phyloP scores from a whole-genome alignment of 2,329 filamentous ascomycete genomes.

The Monilinia polystroma region DNA sequence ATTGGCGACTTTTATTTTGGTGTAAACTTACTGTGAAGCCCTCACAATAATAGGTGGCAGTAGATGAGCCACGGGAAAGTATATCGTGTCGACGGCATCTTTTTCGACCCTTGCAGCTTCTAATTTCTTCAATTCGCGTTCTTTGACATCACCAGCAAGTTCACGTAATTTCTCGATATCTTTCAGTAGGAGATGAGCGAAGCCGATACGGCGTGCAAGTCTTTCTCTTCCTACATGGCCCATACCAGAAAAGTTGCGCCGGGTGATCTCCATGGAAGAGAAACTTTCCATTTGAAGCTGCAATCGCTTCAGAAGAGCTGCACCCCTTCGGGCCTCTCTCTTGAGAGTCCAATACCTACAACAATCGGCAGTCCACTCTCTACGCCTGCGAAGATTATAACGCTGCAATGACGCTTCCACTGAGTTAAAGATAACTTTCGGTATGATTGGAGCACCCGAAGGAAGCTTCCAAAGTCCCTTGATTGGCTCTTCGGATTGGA shows the following conservation, averaged over 20 bases:
- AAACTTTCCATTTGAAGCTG: slow-evolving; percentile 96
- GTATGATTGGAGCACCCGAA: slow-evolving; percentile 92
- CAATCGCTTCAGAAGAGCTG: slow-evolving; percentile 85
- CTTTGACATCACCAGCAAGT: slow-evolving; percentile 68
- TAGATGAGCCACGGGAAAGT: slow-evolving; percentile 81
- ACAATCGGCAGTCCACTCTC: slow-evolving; percentile 87
- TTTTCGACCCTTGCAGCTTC: slow-evolving; percentile 73
- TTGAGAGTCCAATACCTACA: slow-evolving; percentile 99
- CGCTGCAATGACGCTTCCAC: slow-evolving; percentile 81
- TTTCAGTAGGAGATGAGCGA: slow-evolving; percentile 70
- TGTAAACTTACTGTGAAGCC: slow-evolving; percentile 69
- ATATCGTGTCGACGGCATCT: slow-evolving; percentile 81
- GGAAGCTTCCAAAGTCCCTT: slow-evolving; percentile 88
- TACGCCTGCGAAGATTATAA: slow-evolving; percentile 82
- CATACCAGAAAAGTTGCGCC: slow-evolving; percentile 94
- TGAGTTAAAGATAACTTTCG: slow-evolving; percentile 79
- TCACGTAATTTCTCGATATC: slow-evolving; percentile 76
- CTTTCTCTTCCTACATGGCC: slow-evolving; percentile 77
- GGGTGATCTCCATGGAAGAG: slow-evolving; percentile 94
- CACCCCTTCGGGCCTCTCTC: slow-evolving; percentile 85
- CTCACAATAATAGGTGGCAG: slow-evolving; percentile 77
- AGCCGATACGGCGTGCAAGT: slow-evolving; percentile 80
- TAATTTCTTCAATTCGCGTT: slow-evolving; percentile 75
- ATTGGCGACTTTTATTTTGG: background rate
- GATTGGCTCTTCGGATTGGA: slow-evolving; percentile 47